phyloP scores from a whole-genome alignment of 208 protist species.

The Wallacemonas sp. region DNA sequence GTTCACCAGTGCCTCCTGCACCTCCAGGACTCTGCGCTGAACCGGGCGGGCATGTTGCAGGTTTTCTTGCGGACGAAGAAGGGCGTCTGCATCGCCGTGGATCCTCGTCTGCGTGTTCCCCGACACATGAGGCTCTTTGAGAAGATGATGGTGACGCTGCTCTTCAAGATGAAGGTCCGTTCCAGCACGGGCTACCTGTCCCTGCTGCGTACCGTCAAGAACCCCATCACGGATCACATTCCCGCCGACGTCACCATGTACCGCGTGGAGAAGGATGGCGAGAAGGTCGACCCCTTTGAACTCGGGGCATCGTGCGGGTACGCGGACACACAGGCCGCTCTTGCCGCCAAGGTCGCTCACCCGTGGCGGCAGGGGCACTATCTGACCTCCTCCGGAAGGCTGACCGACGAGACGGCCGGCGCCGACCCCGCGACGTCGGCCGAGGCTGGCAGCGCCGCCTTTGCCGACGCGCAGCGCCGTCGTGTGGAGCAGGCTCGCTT shows the following conservation, averaged over 20 bases:
- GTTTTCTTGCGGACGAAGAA: constrained; percentile 97
- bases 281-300: constrained; percentile 61
- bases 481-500: constrained; percentile 49
- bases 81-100: constrained; percentile 94
- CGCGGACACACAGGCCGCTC: constrained; percentile 1
- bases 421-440: constrained; percentile 11
- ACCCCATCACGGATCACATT: constrained; percentile 98
- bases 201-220: constrained; percentile 98
- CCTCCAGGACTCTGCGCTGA: constrained; percentile 98
- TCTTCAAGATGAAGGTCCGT: constrained; percentile 98
- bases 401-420: constrained; percentile 27
- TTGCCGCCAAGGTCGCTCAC: not conserved
- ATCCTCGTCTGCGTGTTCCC: constrained; percentile 97
- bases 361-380: constrained; percentile 13
- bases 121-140: constrained; percentile 98
- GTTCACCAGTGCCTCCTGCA: constrained; percentile 98
- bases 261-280: constrained; percentile 86
- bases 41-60: constrained; percentile 97
- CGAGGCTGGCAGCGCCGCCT: constrained; percentile 30
- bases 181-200: constrained; percentile 83
- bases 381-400: constrained; percentile 1
- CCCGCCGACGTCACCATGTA: constrained; percentile 80
- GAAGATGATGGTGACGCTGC: constrained; percentile 98
- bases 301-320: constrained; percentile 52
- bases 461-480: constrained; percentile 32